A percentile compares a stretch with the other conserved stretches of the same genome.
Evolutionary conservation across 1,284 basidiomycete genomes (phyloP).

Genomic region (Rhodotorula sp.): DNA sequence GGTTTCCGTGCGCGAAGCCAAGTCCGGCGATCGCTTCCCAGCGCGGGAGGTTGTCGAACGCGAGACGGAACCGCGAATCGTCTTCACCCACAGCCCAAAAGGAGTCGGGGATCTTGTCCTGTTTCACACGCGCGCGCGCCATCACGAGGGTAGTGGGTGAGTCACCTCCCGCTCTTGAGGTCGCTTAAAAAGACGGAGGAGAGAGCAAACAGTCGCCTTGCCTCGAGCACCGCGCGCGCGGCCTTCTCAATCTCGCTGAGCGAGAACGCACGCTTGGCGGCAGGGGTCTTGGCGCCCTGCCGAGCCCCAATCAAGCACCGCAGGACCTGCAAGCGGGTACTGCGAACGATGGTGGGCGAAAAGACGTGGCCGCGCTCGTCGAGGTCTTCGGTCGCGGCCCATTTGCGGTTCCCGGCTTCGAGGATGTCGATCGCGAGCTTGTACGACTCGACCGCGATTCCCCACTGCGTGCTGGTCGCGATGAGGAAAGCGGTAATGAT

Average conservation of each 20-base stretch:
- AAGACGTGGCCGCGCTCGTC: not conserved
- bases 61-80: not conserved
- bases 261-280: not conserved
- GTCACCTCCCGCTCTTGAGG: no score
- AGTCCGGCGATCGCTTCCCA: not conserved
- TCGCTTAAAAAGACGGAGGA: no score
- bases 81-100: not conserved
- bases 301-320: not conserved
- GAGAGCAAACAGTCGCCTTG: not conserved
- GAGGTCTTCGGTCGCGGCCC: not conserved
- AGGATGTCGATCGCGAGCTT: not conserved
- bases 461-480: not conserved
- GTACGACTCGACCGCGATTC: not conserved
- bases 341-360: not conserved
- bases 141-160: not conserved
- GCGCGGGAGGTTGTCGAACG: not conserved
- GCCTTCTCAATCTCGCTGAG: slow-evolving; percentile 3
- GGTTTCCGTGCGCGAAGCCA: not conserved
- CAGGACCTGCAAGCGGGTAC: not conserved
- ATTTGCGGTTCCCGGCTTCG: not conserved
- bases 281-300: not conserved
- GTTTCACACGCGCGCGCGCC: not conserved
- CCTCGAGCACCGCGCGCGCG: not conserved
- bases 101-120: not conserved
- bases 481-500: not conserved